These are phyloP conservation scores for Rhododendron williamsianum DNA, from an alignment of 148 eudicot species.

Conservation along the genomic window DNA sequence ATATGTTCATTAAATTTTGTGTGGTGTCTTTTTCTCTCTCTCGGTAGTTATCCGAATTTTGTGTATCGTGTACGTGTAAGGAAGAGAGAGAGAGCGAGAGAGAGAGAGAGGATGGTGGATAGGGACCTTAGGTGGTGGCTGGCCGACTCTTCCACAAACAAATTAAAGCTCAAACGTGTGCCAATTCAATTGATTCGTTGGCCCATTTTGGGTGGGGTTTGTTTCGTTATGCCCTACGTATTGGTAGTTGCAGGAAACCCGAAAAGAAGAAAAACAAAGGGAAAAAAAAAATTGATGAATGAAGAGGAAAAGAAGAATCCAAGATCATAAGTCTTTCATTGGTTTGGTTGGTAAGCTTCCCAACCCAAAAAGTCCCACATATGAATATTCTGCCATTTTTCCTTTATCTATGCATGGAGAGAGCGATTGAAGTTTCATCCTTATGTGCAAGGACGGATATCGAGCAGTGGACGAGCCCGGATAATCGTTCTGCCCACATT, in stretches of 20 bases:
- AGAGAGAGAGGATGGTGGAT: not conserved
- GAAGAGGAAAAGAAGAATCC: not conserved
- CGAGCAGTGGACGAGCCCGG: too few relatives aligned
- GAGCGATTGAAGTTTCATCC: not conserved
- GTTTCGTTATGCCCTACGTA: not conserved
- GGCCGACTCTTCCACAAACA: not conserved
- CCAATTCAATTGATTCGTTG: not conserved
- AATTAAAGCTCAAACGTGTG: not conserved
- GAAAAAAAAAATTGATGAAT: not conserved
- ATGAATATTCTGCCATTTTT: not conserved
- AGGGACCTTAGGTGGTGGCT: not conserved
- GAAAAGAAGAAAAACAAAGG: not conserved
- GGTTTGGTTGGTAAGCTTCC: constrained; percentile 10
- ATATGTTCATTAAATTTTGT: not conserved
- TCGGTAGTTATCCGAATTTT: not conserved
- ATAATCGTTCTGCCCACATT: too few relatives aligned
- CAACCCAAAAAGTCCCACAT: not conserved
- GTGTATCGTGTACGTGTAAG: not conserved
- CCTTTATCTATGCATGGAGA: not conserved
- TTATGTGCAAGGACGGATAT: too few relatives aligned
- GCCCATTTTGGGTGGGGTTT: not conserved
- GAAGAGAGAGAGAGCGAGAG: not conserved
- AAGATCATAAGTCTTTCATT: not conserved
- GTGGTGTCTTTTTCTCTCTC: not conserved
- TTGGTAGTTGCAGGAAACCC: not conserved